Evolutionary conservation across 1,284 basidiomycete genomes (phyloP).

Genomic region (Sporisorium sorghi): DNA sequence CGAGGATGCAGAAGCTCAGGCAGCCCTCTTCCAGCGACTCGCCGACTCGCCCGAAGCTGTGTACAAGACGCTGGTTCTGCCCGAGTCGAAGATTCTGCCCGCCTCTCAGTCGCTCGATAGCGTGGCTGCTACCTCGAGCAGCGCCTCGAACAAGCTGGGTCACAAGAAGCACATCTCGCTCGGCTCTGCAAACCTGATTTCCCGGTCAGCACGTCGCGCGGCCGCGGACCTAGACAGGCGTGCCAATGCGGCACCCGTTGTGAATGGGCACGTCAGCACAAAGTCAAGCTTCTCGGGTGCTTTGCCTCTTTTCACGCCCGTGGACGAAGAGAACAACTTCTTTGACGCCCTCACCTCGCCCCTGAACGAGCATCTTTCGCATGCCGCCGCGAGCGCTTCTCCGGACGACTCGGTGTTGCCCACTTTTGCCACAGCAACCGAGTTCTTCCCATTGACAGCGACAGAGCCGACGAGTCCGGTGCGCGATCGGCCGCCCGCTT

Average conservation of each 20-base stretch:
- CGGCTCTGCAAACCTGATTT: slow-evolving; percentile 30
- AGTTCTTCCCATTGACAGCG: slow-evolving; percentile 10
- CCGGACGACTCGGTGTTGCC: slow-evolving; percentile 23
- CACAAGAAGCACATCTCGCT: slow-evolving; percentile 42
- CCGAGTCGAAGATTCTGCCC: slow-evolving; percentile 11
- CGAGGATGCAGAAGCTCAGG: slow-evolving; percentile 4
- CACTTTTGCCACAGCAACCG: slow-evolving; percentile 24
- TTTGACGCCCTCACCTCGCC: slow-evolving; percentile 39
- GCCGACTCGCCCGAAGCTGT: slow-evolving; percentile 38
- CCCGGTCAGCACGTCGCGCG: slow-evolving; percentile 24
- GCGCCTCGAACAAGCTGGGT: slow-evolving; percentile 2
- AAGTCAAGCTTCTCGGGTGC: slow-evolving; percentile 15
- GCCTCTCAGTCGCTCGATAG: slow-evolving; percentile 31
- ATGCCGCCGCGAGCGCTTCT: slow-evolving; percentile 2
- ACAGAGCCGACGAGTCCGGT: slow-evolving; percentile 11
- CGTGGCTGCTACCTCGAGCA: neutral
- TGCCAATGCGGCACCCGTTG: slow-evolving; percentile 15
- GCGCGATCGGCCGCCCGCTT: slow-evolving; percentile 7
- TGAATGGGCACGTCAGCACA: slow-evolving; percentile 10
- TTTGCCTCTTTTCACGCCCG: slow-evolving; percentile 23
- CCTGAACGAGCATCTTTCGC: slow-evolving; percentile 15
- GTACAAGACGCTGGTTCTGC: slow-evolving; percentile 31
- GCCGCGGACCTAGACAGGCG: slow-evolving; percentile 33
- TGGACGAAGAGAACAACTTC: slow-evolving; percentile 28
- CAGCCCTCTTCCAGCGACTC: slow-evolving; percentile 29